A percentile compares a stretch with the other conserved stretches of the same genome.
Evolutionary conservation across 768 basidiomycete species (phyloP).

Genomic region (Cubamyces lactineus): DNA sequence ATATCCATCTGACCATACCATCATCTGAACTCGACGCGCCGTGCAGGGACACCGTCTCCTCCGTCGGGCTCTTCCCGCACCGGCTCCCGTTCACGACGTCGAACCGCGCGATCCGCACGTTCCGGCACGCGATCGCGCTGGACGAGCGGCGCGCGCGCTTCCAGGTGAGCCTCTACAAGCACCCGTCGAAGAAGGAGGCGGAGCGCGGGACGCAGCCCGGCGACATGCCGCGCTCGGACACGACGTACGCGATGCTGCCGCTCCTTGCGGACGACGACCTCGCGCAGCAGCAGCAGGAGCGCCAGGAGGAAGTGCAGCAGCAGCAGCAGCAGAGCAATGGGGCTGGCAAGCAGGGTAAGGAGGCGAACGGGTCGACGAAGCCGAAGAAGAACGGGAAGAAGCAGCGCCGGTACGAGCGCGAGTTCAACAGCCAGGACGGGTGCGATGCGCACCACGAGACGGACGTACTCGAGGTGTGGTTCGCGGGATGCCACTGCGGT

Average conservation of each 20-base stretch:
- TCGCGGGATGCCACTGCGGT: conserved; percentile 76
- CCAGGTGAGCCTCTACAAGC: conserved; percentile 36
- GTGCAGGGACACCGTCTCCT: conserved; percentile 70
- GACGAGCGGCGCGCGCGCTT: conserved; percentile 71
- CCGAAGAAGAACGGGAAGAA: neutral
- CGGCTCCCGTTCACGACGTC: conserved; percentile 67
- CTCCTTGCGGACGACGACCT: neutral
- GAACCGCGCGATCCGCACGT: conserved; percentile 61
- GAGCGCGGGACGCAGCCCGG: conserved; percentile 52
- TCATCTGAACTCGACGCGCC: neutral
- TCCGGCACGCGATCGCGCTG: conserved; percentile 72
- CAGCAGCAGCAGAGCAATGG: too few species aligned
- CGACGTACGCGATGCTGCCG: conserved; percentile 17
- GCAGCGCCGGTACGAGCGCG: conserved; percentile 37
- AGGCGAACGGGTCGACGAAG: neutral
- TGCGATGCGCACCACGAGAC: conserved; percentile 42
- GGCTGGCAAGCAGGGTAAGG: neutral
- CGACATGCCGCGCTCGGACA: conserved; percentile 46
- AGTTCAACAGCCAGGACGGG: conserved; percentile 42
- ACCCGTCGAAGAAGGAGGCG: conserved; percentile 39
- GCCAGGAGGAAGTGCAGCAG: too few species aligned
- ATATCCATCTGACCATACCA: neutral
- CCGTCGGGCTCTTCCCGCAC: conserved; percentile 66
- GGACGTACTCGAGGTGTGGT: conserved; percentile 80
- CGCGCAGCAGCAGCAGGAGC: too few species aligned